Conservation (phyloP, 1,284 basidiomycete genomes). For the Ustanciosporium gigantosporum region DNA sequence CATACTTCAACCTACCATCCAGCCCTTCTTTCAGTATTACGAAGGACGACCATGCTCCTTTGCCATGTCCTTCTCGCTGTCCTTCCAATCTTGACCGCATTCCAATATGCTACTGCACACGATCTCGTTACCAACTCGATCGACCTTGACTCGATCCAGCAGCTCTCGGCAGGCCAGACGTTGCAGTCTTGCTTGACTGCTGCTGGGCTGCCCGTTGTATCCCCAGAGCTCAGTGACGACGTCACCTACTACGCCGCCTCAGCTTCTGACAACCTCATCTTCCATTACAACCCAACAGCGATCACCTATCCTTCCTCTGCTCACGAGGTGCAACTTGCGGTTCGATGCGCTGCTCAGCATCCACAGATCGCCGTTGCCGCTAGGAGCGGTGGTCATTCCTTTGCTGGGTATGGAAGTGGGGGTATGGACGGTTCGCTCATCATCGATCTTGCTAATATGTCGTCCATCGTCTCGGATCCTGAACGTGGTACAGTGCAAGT, state of each 20-base stretch:
- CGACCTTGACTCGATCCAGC: too few relatives aligned
- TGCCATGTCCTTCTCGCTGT: too few relatives aligned
- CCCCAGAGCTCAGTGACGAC: neutral
- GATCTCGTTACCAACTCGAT: too few relatives aligned
- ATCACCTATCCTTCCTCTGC: conserved; percentile 50
- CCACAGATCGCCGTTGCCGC: conserved; percentile 49
- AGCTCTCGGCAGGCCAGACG: neutral
- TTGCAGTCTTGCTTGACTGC: neutral
- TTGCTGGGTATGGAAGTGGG: conserved; percentile 55
- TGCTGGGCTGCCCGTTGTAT: neutral
- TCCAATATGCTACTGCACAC: too few relatives aligned
- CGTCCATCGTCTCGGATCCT: conserved; percentile 38
- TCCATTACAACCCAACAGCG: conserved; percentile 56
- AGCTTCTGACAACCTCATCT: conserved; percentile 59
- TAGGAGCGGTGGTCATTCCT: conserved; percentile 61
- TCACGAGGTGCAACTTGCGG: conserved; percentile 43
- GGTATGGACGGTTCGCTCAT: conserved; percentile 54
- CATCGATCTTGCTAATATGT: conserved; percentile 49
- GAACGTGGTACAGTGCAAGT: conserved; percentile 40
- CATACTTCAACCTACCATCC: too few relatives aligned
- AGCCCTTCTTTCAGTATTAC: too few relatives aligned
- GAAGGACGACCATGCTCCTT: too few relatives aligned
- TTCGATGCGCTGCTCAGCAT: conserved; percentile 45
- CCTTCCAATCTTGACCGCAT: too few relatives aligned
- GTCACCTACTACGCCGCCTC: conserved; percentile 21